These are phyloP conservation scores for Claviceps digitariae DNA, from an alignment of 2,329 filamentous ascomycete species.

Conservation along the genomic window DNA sequence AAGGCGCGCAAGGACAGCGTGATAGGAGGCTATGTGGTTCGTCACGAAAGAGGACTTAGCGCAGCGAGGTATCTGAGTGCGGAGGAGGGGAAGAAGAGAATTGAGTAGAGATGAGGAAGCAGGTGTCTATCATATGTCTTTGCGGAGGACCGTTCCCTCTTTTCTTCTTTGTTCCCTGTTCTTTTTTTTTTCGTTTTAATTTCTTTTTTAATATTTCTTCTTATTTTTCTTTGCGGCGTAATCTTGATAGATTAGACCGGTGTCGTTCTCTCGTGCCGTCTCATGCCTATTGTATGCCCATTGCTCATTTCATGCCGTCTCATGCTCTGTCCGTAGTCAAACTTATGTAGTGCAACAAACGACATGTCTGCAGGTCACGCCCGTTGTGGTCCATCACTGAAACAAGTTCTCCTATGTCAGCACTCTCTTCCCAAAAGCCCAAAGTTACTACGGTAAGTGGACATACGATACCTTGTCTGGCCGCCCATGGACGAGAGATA, in stretches of 20 bases:
- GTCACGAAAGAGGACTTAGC: slow-evolving; percentile 73
- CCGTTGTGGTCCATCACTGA: too few relatives aligned
- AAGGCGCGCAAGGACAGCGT: slow-evolving; percentile 73
- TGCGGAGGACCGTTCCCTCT: not conserved
- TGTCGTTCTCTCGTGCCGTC: too few relatives aligned
- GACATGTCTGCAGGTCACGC: too few relatives aligned
- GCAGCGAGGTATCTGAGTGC: slow-evolving; percentile 70
- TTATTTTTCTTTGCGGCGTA: not conserved
- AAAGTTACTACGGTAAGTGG: too few relatives aligned
- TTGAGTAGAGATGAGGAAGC: slow-evolving; percentile 46
- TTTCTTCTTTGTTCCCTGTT: not conserved
- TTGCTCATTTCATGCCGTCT: too few relatives aligned
- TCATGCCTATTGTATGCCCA: too few relatives aligned
- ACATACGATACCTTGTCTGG: too few relatives aligned
- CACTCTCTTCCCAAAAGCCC: too few relatives aligned
- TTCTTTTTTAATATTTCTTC: not conserved
- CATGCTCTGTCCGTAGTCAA: too few relatives aligned
- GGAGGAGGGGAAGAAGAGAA: slow-evolving; percentile 97
- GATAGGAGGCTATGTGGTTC: slow-evolving; percentile 54
- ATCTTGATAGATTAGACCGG: not conserved
- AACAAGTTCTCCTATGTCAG: too few relatives aligned
- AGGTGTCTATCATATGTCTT: not conserved
- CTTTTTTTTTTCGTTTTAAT: not conserved
- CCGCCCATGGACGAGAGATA: too few relatives aligned
- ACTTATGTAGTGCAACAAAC: too few relatives aligned